Conservation (phyloP, 495 filamentous ascomycete species). For the Penicillium longicatenatum region DNA sequence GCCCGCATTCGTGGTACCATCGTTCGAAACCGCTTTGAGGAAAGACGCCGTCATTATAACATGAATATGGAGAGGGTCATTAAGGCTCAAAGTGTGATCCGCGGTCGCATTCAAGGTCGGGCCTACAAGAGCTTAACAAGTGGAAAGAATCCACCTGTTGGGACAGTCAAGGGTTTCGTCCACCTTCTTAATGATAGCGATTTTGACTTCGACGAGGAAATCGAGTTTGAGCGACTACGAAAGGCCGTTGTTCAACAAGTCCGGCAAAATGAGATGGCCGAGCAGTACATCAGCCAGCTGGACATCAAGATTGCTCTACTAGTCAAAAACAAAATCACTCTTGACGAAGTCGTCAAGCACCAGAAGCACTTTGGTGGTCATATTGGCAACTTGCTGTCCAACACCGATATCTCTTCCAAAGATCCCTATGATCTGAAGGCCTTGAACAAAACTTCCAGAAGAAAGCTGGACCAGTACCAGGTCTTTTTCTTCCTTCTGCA, state of each 20-base stretch:
- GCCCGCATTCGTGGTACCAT: conserved; percentile 71
- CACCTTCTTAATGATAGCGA: conserved; percentile 97
- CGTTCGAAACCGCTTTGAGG: conserved; percentile 72
- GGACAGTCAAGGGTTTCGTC: conserved; percentile 95
- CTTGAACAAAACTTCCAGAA: conserved; percentile 91
- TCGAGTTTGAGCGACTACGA: conserved; percentile 89
- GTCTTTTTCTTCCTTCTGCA: conserved; percentile 97
- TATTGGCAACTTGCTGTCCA: conserved; percentile 81
- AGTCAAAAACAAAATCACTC: conserved; percentile 98
- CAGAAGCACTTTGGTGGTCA: conserved; percentile 96
- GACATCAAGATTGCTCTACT: conserved; percentile 98
- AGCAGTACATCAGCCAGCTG: conserved; percentile 96
- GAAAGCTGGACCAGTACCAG: conserved; percentile 95
- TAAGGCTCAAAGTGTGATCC: conserved; percentile 95
- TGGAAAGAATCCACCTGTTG: conserved; percentile 96
- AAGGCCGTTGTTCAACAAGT: conserved; percentile 97
- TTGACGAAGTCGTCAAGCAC: conserved; percentile 96
- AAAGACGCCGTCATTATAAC: conserved; percentile 84
- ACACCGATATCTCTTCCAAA: conserved; percentile 80
- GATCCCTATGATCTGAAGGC: conserved; percentile 97
- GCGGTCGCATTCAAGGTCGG: conserved; percentile 91
- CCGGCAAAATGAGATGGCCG: conserved; percentile 92
- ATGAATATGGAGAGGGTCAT: conserved; percentile 99
- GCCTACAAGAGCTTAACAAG: conserved; percentile 95
- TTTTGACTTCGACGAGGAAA: conserved; percentile 98